Base-by-base conservation (phyloP, 164 flowering plant genomes). In the Umbellularia californica region DNA sequence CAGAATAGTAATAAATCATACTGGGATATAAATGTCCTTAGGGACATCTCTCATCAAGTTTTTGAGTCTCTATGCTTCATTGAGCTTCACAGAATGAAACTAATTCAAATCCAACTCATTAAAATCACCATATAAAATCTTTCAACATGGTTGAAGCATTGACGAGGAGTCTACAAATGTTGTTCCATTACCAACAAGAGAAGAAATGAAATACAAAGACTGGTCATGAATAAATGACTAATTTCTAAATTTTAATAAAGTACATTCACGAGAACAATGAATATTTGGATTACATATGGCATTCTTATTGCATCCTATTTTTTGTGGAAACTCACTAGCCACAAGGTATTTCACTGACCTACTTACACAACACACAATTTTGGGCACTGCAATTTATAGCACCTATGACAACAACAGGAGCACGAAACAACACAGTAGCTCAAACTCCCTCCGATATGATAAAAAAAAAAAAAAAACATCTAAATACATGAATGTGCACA, bases 301-400 rank as follows among this genome's bases (percentile, higher is more conserved):
- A 52, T 75, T 78, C 71, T 75, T 78, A 79, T 76, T 73, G 66
- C 83, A 83, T 79, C 69, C 68, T 77, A 79, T 71, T n/a, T 58
- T 70, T 66, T 22, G 79, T 72, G 60, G 11, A 74, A 64, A 67
- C 23, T 55, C 68, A 72, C 77, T 28, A 58, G 70, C 64, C 79
- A 63, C 20, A 52, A 77, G 82, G 58, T 25, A 33, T 55, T 6
- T 66, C 50, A 23, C 67, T 60, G 68, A 68, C 63, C 60, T 75
- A 77, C 78, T 81, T 82, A 65, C 47, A 79, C 65, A 80, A 75
- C 66, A 50, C 30, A 28, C 83, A 84, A 87, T 87, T 81, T 88
- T 87, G 3, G 3, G 30, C 30, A 28, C 30, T 28, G 3, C 30
- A 28, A 28, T 28, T 28, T 28, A 28, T 89, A 85, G 41, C 41